These are phyloP conservation scores for Syzygium jambos DNA, from an alignment of 345 rosid species.

Conservation along the genomic window DNA sequence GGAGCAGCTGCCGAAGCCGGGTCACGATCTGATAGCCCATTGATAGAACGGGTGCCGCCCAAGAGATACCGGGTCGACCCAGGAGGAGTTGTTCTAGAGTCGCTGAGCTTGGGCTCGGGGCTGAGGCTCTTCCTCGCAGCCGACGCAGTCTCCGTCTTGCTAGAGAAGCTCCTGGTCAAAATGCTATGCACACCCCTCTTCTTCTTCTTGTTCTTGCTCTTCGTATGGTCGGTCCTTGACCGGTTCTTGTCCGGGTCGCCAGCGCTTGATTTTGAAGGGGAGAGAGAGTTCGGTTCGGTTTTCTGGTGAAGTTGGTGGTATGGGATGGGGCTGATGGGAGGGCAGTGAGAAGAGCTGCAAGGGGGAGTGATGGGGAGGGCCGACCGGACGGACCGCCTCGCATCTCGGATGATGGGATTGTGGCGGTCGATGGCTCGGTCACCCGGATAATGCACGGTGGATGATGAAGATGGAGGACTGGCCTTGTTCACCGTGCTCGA, in stretches of 20 bases:
- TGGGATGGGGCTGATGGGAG: conserved; percentile 14
- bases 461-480: neutral
- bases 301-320: conserved; percentile 17
- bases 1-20: conserved; percentile 5
- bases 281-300: neutral
- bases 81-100: neutral
- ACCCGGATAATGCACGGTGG: neutral
- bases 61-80: conserved; percentile 29
- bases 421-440: conserved; percentile 19
- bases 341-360: conserved; percentile 7
- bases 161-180: neutral
- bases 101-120: neutral
- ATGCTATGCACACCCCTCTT: neutral
- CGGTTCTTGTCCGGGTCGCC: neutral
- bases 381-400: conserved; percentile 7
- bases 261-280: neutral
- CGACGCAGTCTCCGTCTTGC: neutral
- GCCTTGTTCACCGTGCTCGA: conserved; percentile 32
- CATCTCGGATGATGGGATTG: conserved; percentile 29
- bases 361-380: conserved; percentile 8
- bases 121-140: neutral
- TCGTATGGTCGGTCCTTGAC: neutral
- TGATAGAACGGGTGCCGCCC: conserved; percentile 4
- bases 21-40: conserved; percentile 14
- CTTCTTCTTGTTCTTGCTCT: neutral